Base-by-base conservation (phyloP, 2,329 filamentous ascomycete genomes). In the Metarhizium brunneum region DNA sequence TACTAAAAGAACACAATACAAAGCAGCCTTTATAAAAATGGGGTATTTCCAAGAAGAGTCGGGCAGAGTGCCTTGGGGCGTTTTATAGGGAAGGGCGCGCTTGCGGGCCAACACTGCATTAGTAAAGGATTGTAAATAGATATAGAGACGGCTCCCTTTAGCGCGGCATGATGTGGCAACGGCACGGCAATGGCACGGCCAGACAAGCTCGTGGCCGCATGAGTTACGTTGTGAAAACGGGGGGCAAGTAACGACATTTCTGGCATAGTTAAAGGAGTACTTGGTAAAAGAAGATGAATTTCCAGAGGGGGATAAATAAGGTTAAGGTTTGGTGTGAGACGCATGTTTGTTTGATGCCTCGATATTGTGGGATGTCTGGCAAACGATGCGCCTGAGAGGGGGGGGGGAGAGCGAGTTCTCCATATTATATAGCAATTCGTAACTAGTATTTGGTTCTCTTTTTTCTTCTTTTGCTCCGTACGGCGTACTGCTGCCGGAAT, bases 71-170 rank as follows among this genome's bases (percentile, higher is more conserved):
- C 45, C 45, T 16, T 25, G 14, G 8, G 25, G 45, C 25, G 45
- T 48, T 48, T 48, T 11, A 30, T n/a, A 13, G 20, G 8, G 13
- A 45, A 10, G 61, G 57, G 53, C 29, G 38, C 7, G 6, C 7
- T 35, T 50, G 51, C 42, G 58, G 47, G n/a, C 56, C 57, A 20
- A 20, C 58, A 38, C 58, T 54, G 36, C 51, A 29, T 30, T 16
- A 48, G 30, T 16, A 45, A 29, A 20, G 45, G 45, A 48, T 11
- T 54, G 56, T 57, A 59, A 49, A 59, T 54, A 54, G 56, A 56
- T 56, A 59, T 62, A 65, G 58, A 60, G 50, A 50, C 43, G 7
- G 20, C 38, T 47, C 55, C 51, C 42, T 53, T 43, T 51, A 35
- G 51, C 47, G 53, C 45, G 48, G 47, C 51, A 18, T 29, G 50